Evolutionary conservation across 495 filamentous ascomycete species (phyloP), one percentile per base, ranked within the genome.

Genomic region (Patellaria atrata): DNA sequence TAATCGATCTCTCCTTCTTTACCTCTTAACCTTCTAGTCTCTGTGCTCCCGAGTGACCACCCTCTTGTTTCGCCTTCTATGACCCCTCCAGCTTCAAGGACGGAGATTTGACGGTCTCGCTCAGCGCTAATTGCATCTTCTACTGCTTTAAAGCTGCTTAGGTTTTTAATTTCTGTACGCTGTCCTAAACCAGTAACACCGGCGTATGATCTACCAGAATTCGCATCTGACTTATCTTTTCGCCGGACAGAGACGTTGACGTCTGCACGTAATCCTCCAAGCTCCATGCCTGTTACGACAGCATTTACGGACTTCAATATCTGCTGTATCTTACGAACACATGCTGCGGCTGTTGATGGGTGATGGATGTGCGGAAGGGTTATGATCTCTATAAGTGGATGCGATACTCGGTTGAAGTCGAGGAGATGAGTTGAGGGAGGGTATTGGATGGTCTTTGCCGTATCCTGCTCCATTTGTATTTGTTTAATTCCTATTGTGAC

Each of bases 1-100:
- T 97, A 97, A 47, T 97, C 89, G 2, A 96, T 83, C 48, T 94
- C 86, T 25, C 89, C 91, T 50, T 97, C 89, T 56, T 97, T 97
- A 8, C 83, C 85, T 43, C 89, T 69, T 11, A 97, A 55, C 15
- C 71, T 68, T 28, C 60, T 65, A 13, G 79, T 86, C 38, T 80
- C 82, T 31, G 77, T 80, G 24, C 72, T 80, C 1, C 76, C 77
- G 32, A 91, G 65, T 2, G 82, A 79, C 85, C 85, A 99, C 15
- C 91, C 87, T 29, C 89, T 67, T 18, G 89, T 99, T 60, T 99
- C 91, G 12, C 83, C 85, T 48, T 73, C 68, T 5, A 99, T 65
- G 0, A 63, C 58, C 1, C 82, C 86, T 0, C 86, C 87, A 14
- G 64, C 65, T 49, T 92, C 79, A 0, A 96, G 65, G 0, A 94